phyloP scores from a whole-genome alignment of 202 grass and related monocot genomes.

The Carex arenaria region DNA sequence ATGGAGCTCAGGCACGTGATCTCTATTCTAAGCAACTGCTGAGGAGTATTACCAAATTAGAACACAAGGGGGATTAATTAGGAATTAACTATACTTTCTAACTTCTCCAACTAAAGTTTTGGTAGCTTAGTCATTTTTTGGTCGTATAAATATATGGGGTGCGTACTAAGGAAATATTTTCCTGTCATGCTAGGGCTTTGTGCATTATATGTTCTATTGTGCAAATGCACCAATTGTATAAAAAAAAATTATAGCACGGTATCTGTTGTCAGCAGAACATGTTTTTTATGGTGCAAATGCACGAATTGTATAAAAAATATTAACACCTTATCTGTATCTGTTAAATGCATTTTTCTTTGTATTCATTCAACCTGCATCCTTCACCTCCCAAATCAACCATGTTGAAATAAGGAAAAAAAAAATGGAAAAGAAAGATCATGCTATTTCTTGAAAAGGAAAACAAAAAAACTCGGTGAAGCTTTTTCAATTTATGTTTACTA shows the following conservation, averaged over 20 bases:
- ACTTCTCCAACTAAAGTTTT: conserved; percentile 11
- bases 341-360: background rate
- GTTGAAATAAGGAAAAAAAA: background rate
- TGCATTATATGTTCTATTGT: background rate
- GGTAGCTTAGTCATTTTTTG: conserved; percentile 1
- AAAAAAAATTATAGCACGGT: background rate
- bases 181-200: background rate
- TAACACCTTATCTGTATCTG: background rate
- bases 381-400: background rate
- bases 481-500: background rate
- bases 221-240: background rate
- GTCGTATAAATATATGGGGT: background rate
- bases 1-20: conserved; percentile 69
- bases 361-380: background rate
- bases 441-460: background rate
- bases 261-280: background rate
- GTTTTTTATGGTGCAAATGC: background rate
- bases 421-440: background rate
- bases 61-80: conserved; percentile 41
- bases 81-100: conserved; percentile 1
- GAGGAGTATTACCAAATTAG: conserved; percentile 60
- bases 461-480: background rate
- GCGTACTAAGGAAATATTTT: background rate
- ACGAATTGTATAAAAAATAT: background rate
- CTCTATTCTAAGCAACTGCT: conserved; percentile 81